These are phyloP conservation scores for Maudiozyma barnettii DNA, from an alignment of 805 yeast genomes.

Conservation along the genomic window DNA sequence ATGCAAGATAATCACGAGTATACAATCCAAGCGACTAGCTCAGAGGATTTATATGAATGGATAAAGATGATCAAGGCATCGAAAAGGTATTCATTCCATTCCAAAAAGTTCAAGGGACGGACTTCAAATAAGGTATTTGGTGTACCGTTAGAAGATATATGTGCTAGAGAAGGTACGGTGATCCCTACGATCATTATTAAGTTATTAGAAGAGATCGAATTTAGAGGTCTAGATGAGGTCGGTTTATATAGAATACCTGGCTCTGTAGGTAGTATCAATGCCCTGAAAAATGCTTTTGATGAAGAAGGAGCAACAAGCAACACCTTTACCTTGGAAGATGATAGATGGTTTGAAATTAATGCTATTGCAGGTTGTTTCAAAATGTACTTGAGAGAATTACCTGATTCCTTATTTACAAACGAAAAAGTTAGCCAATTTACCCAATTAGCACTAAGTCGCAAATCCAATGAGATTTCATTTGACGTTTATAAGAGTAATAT, in stretches of 20 bases:
- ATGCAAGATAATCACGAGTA: constrained; percentile 43
- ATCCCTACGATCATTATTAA: constrained; percentile 60
- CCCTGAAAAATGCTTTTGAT: constrained; percentile 45
- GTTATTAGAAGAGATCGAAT: constrained; percentile 67
- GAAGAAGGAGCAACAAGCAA: constrained; percentile 36
- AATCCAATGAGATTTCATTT: constrained; percentile 13
- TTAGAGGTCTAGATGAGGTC: constrained; percentile 80
- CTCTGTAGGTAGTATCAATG: constrained; percentile 47
- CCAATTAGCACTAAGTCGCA: constrained; percentile 20
- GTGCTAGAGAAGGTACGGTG: constrained; percentile 54
- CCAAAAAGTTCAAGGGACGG: constrained; percentile 32
- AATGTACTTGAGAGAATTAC: constrained; percentile 72
- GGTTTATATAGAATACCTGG: constrained; percentile 79
- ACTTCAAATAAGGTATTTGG: constrained; percentile 63
- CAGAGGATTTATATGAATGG: constrained; percentile 68
- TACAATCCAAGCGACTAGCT: constrained; percentile 57
- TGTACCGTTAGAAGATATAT: constrained; percentile 67
- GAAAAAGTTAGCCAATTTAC: constrained; percentile 54
- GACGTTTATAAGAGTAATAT: constrained; percentile 24
- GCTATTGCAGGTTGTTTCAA: constrained; percentile 85
- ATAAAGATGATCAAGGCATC: constrained; percentile 36
- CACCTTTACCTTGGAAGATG: constrained; percentile 39
- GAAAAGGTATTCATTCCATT: constrained; percentile 35
- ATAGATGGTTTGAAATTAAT: constrained; percentile 68
- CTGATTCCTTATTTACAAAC: constrained; percentile 70